These are phyloP conservation scores for Rhododendron griersonianum DNA, from an alignment of 148 eudicot genomes.

Conservation along the genomic window DNA sequence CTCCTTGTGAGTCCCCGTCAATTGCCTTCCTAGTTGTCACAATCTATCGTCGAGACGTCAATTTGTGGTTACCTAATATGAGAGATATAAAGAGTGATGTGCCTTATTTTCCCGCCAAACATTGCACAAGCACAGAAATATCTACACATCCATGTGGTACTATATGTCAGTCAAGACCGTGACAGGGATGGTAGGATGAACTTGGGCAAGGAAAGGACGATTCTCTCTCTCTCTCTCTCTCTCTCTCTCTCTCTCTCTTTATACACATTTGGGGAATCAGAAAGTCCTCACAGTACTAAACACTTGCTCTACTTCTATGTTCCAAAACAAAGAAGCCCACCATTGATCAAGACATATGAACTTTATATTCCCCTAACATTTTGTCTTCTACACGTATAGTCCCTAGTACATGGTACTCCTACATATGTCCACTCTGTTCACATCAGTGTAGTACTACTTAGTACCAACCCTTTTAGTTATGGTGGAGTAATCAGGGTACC, in stretches of 20 bases:
- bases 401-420: neutral
- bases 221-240: neutral
- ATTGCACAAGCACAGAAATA: neutral
- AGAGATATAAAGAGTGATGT: neutral
- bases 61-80: neutral
- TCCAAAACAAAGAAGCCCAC: neutral
- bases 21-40: neutral
- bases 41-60: neutral
- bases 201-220: constrained; percentile 2
- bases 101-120: neutral
- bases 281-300: neutral
- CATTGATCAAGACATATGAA: neutral
- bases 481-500: neutral
- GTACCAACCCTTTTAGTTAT: neutral
- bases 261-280: neutral
- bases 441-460: neutral
- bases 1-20: neutral
- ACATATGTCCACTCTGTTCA: neutral
- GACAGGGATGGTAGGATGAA: neutral
- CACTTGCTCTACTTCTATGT: neutral
- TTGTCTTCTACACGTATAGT: neutral
- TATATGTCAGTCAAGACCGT: neutral
- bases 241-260: neutral
- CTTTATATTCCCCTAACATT: neutral
- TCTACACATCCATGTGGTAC: neutral